Evolutionary conservation across 306 rosid genomes (phyloP), one percentile per base, ranked within the genome.

Genomic region (Hylodesmum podocarpum): DNA sequence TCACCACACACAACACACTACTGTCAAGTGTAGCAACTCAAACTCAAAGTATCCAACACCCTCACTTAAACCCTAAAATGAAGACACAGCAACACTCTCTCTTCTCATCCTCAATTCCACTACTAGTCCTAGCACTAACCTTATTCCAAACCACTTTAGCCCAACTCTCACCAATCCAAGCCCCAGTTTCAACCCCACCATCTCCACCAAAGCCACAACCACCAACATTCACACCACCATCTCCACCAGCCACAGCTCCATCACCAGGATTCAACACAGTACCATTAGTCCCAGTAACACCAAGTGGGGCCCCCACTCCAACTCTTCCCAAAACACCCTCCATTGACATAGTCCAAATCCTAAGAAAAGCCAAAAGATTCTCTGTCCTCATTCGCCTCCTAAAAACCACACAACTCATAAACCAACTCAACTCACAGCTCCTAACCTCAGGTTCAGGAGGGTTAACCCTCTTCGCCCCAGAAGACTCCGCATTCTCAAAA

Each of bases 401-500:
- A 1, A 82, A 81, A 25, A 84, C 78, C 59, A 88, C 90, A 18
- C 85, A 84, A 72, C 70, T 84, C 19, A 73, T 80, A 8, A 80
- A 64, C 68, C 92, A 86, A 73, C 78, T 90, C 57, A 78, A 80
- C 74, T 83, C 84, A 25, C 91, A 86, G 68, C 96, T 90, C 34
- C 59, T 86, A 19, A 57, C 75, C 40, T 81, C 92, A n/a, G 40
- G 82, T 31, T 67, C 72, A 0, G 78, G 83, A n/a, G 81, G 85
- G 1, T 24, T 90, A 18, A 90, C 96, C 69, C 41, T 90, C 18
- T 81, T 90, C n/a, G 91, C 92, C 25, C 96, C 96, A 1, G 79
- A 83, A 5, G 91, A 91, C 77, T 15, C 51, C 6, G 82, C 88
- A 19, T 91, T 91, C 73, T 86, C 92, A 0, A 81, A 77, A n/a